Evolutionary conservation across 2,329 filamentous ascomycete species (phyloP), one percentile per base, ranked within the genome.

Genomic region (Aspergillus sp.): DNA sequence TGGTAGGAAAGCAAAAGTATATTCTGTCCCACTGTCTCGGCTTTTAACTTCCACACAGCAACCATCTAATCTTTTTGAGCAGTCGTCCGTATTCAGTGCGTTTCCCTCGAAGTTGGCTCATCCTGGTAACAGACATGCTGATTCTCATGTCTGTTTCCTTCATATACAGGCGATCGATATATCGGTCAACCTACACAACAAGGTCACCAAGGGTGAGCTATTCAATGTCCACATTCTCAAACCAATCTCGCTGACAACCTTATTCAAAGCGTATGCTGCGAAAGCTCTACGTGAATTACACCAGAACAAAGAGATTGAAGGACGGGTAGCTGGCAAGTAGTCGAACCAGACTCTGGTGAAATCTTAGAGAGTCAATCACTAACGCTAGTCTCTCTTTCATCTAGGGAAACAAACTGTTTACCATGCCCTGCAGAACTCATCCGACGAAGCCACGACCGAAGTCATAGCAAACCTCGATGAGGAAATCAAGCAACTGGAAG

Each of bases 271-370:
- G 10, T 72, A 79, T 39, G 75, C 81, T 20, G 74, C 75, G 23
- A 86, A 84, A 63, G 60, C 79, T 27, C 67, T 86, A 30, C 83
- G 81, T 56, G 81, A 84, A 50, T 68, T 86, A 61, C 76, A 81
- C 50, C 80, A 84, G 54, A 74, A 72, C 38, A 77, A 77, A 9
- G 66, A 79, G 54, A 79, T 86, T 38, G 79, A 79, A 57, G 79
- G 77, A 44, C 77, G 77, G 44, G 66, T 71, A 35, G 73, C 80
- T 35, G 78, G 77, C 78, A 57, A 53, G 63, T 49, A 44, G 46
- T 47, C 22, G 27, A 17, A 39, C 12, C 25, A 4, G 33, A 35
- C 13, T 3, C n/a, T 35, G 33, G 15, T 30, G 25, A 17, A 1
- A 9, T 17, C 23, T 20, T 17, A 22, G 10, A 42, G 15, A 15